Conservation (phyloP, 2,329 filamentous ascomycete species). For the Sporothrix pallida region DNA sequence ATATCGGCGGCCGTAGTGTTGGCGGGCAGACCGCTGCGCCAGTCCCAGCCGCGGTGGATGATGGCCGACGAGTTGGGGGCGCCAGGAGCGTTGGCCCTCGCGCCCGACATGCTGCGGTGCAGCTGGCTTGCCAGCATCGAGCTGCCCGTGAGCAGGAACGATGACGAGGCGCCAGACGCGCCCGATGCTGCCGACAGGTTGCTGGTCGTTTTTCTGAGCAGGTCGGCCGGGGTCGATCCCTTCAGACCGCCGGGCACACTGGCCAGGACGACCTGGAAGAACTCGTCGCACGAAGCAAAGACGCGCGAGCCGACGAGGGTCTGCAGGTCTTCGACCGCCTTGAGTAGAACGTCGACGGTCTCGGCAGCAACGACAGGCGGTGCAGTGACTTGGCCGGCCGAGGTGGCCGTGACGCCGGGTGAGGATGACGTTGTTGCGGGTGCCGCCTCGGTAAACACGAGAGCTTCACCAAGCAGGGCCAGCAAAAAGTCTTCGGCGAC, state of each 20-base stretch:
- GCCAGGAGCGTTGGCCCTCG: slow-evolving; percentile 52
- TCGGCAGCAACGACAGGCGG: slow-evolving; percentile 60
- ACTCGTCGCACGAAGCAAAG: slow-evolving; percentile 76
- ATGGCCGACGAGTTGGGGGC: slow-evolving; percentile 43
- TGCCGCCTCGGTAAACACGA: slow-evolving; percentile 69
- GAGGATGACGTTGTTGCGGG: slow-evolving; percentile 23
- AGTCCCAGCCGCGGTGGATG: slow-evolving; percentile 60
- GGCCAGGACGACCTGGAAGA: slow-evolving; percentile 75
- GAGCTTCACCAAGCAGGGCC: slow-evolving; percentile 80
- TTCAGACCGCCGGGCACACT: slow-evolving; percentile 64
- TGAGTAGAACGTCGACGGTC: slow-evolving; percentile 76
- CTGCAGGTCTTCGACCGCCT: slow-evolving; percentile 79
- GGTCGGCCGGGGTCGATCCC: slow-evolving; percentile 67
- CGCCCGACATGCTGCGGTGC: slow-evolving; percentile 64
- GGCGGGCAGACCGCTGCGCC: slow-evolving; percentile 59
- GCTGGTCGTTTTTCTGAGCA: slow-evolving; percentile 63
- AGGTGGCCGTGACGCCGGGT: not conserved
- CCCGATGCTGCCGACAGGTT: slow-evolving; percentile 38
- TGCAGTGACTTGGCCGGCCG: slow-evolving; percentile 32
- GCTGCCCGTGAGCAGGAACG: slow-evolving; percentile 75
- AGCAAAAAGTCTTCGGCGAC: slow-evolving; percentile 88
- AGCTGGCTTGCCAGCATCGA: slow-evolving; percentile 70
- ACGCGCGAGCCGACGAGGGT: slow-evolving; percentile 73
- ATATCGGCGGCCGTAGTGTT: slow-evolving; percentile 70
- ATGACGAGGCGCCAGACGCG: slow-evolving; percentile 48